Evolutionary conservation across 306 rosid species (phyloP), one percentile per base, ranked within the genome.

Genomic region (Cicer chorassanicum): DNA sequence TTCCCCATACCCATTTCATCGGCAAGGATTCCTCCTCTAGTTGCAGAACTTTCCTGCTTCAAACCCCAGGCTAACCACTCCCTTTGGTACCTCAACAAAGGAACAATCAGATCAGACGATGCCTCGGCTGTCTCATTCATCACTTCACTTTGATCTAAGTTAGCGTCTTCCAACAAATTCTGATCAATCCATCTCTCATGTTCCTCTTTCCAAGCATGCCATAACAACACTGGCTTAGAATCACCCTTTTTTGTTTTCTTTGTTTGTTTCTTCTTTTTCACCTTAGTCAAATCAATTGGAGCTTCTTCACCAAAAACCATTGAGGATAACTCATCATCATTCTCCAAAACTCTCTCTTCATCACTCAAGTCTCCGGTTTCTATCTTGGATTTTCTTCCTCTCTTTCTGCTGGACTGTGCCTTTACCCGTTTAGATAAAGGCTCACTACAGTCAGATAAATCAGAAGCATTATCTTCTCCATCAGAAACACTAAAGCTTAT

Each of bases 1-100:
- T 93, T 93, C 72, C 98, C 97, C 98, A 93, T 93, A 57, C 98
- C 98, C 97, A 93, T 93, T 82, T 93, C 98, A 77, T 93, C 98
- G 7, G 98, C 98, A 64, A 93, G 98, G 67, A 93, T 93, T 55
- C 98, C 97, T 49, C 98, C 98, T 81, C 78, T 88, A 68, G 56
- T 74, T 9, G 8, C 65, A 73, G 91, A 89, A 24, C 53, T 68
- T 81, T 93, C 98, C 79, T 93, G 94, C 77, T 84, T 87, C 84
- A 90, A 64, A 68, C 94, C 98, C 97, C 98, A 93, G 7, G 93
- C 83, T 79, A 93, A 78, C 97, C 98, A 91, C 79, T 93, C 98
- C 80, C 80, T 93, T 72, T 93, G 98, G 78, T 93, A 91, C 76
- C 97, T 88, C 18, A 93, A 87, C 70, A 93, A 86, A 74, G 96